These are phyloP conservation scores for Wickerhamiella bombiphila DNA, from an alignment of 805 yeast species.

Conservation along the genomic window DNA sequence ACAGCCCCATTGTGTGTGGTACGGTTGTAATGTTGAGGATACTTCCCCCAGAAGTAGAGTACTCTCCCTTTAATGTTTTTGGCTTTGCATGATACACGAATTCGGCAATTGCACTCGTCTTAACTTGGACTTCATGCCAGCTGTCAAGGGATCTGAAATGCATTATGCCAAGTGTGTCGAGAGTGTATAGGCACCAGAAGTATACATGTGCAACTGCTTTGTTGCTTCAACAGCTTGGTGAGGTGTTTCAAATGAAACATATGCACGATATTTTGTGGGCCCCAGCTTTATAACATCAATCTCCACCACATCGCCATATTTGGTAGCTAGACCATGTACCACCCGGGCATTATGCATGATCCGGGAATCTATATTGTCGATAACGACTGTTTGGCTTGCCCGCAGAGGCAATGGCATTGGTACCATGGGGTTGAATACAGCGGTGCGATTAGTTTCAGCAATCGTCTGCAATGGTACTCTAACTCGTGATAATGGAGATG, in stretches of 20 bases:
- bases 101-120: too few relatives aligned
- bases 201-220: slow-evolving; percentile 2
- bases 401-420: not conserved
- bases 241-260: slow-evolving; percentile 9
- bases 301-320: slow-evolving; percentile 8
- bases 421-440: not conserved
- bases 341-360: slow-evolving; percentile 1
- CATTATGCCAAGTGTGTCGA: slow-evolving; percentile 9
- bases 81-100: too few relatives aligned
- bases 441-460: not conserved
- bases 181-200: slow-evolving; percentile 2
- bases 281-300: slow-evolving; percentile 9
- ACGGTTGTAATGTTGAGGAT: too few relatives aligned
- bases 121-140: too few relatives aligned
- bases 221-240: slow-evolving; percentile 9
- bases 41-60: too few relatives aligned
- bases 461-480: not conserved
- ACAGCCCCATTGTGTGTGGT: not conserved
- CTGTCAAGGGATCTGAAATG: too few relatives aligned
- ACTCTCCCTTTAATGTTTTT: too few relatives aligned
- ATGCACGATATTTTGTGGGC: slow-evolving; percentile 6
- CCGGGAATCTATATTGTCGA: slow-evolving; percentile 9
- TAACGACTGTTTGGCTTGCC: slow-evolving; percentile 11
- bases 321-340: slow-evolving; percentile 5
- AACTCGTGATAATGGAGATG: too few relatives aligned